Evolutionary conservation across 2,329 filamentous ascomycete species (phyloP).

Genomic region (Microascus cirrosus): DNA sequence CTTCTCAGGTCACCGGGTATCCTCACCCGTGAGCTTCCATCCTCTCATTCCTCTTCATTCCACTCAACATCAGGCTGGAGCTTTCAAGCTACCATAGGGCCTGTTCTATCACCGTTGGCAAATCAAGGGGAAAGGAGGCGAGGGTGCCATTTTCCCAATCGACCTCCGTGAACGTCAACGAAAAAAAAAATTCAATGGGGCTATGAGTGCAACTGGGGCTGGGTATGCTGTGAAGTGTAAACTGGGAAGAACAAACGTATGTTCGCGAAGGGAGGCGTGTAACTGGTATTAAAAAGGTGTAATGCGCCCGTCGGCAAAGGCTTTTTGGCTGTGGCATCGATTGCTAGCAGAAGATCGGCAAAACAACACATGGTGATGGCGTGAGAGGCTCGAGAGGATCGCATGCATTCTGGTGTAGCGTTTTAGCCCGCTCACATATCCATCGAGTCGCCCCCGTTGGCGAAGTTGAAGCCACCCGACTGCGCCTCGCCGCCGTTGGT

Average conservation of each 20-base stretch:
- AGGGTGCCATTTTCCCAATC: neutral
- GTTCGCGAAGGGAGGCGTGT: constrained; percentile 9
- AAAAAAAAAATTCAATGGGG: neutral
- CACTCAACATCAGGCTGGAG: constrained; percentile 37
- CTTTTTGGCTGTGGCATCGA: neutral
- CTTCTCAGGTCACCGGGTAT: neutral
- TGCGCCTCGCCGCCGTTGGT: constrained; percentile 39
- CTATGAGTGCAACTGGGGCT: neutral
- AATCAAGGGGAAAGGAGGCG: constrained; percentile 8
- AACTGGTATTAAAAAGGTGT: constrained; percentile 11
- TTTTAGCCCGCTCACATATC: constrained; percentile 40
- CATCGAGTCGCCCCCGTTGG: constrained; percentile 56
- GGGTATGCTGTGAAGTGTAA: constrained; percentile 9
- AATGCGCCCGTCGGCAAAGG: neutral
- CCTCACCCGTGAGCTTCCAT: neutral
- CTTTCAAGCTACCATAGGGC: constrained; percentile 55
- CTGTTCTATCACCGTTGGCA: constrained; percentile 19
- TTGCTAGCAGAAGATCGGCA: neutral
- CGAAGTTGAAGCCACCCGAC: constrained; percentile 88
- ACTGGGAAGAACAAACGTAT: constrained; percentile 13
- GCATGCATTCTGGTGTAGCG: constrained; percentile 7
- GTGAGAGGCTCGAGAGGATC: neutral
- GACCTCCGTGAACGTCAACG: neutral
- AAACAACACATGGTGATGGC: neutral
- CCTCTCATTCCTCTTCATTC: neutral